Evolutionary conservation across 331 rosid genomes (phyloP), one percentile per base, ranked within the genome.

Genomic region (Dryas integrifolia): DNA sequence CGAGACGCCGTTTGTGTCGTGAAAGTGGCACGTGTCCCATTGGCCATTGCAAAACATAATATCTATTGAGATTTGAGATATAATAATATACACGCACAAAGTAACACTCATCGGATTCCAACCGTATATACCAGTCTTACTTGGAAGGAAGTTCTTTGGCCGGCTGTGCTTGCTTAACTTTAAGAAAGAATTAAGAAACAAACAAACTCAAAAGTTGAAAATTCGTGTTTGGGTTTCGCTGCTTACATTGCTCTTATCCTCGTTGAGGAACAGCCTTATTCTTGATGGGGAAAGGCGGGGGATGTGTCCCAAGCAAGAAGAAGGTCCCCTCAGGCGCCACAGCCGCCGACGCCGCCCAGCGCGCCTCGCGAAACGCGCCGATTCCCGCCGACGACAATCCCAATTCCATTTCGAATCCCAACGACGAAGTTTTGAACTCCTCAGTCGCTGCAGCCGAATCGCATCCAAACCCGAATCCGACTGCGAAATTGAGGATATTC

Each of bases 221-320:
- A 68, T 55, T 74, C 67, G 53, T 61, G 47, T 45, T 41, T 76
- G 15, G 76, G 40, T 76, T 55, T 58, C n/a, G 69, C 69, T 39
- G 60, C 41, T 5, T 18, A 16, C 64, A 11, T 55, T n/a, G 2
- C 43, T 35, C 65, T 10, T 61, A 62, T 41, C 56, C 69, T 61
- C 74, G 30, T 48, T 46, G 14, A 12, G 38, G 18, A 72, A 64
- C 74, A 65, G 73, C 15, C 58, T 10, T 7, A n/a, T 74, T 83
- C 58, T 70, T 26, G 49, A 89, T 95, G 99, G 97, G 97, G 52
- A 95, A 95, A 81, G 97, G 99, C 71, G 90, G 86, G 43, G 99
- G 99, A 51, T 95, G 99, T 72, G 86, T 95, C 68, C 96, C 96
- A 21, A 95, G 97, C 89, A 95, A 92, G 92, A 89, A 88, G 83